Conservation (phyloP, 2,329 filamentous ascomycete genomes). For the Stagonosporopsis chrysanthemi region DNA sequence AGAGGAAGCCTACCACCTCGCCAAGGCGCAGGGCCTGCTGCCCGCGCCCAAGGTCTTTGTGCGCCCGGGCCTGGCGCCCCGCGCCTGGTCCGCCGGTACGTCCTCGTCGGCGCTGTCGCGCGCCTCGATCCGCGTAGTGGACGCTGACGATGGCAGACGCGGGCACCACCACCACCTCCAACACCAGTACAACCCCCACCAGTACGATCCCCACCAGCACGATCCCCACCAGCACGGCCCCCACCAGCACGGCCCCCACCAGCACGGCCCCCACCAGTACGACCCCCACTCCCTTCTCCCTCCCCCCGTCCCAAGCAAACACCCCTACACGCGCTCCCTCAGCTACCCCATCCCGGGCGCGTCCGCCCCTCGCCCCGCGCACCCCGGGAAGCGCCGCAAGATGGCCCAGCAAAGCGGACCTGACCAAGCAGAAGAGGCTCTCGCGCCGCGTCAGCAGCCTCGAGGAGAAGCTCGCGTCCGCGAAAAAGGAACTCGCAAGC, state of each 20-base stretch:
- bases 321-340: no score
- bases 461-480: constrained; percentile 64
- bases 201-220: no score
- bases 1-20: constrained; percentile 42
- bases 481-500: constrained; percentile 62
- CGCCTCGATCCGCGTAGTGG: background rate
- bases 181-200: no score
- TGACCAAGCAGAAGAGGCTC: constrained; percentile 64
- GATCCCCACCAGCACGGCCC: no score
- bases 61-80: constrained; percentile 29
- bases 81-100: constrained; percentile 15
- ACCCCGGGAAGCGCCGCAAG: constrained; percentile 51
- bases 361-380: constrained; percentile 17
- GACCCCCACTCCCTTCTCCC: no score
- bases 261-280: no score
- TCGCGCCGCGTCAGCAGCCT: constrained; percentile 67
- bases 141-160: no score
- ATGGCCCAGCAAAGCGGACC: constrained; percentile 63
- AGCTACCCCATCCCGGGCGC: background rate
- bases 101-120: background rate
- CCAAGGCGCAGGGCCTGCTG: constrained; percentile 45
- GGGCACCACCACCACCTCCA: no score
- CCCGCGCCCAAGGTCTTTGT: constrained; percentile 44
- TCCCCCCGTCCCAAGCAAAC: no score
- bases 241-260: no score